Evolutionary conservation across 352 stramenopile species (phyloP), one percentile per base, ranked within the genome.

Genomic region (Phytophthora foliorum): DNA sequence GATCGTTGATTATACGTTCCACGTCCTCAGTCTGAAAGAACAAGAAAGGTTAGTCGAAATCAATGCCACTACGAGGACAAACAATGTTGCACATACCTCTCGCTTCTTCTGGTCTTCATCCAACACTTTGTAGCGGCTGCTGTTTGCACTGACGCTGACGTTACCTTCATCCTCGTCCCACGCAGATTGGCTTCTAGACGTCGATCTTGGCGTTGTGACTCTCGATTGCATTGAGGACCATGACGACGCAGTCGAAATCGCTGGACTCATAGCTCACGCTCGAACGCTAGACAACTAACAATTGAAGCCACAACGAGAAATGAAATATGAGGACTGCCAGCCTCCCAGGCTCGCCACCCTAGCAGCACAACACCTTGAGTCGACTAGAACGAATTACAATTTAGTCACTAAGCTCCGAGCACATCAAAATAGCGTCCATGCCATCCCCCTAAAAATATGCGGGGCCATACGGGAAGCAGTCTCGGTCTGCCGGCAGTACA

Each of bases 1-100:
- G 54, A 21, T 88, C 74, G 2, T 57, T 62, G 19, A 87, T 76
- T 60, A 88, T 84, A 16, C 80, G 78, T 27, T 76, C 68, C 4
- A 89, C 75, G 25, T 81, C 74, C 34, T 75, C 65, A 2, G 63
- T 59, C 77, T 84, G 22, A 2, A 59, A 11, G 38, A 31, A 17
- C 4, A 66, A 16, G 10, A 16, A 51, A 4, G 36, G 22, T 67
- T 51, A 63, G 21, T 49, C 13, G 5, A 48, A 4, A 36, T 8
- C 17, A 11, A 64, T 21, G 3, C 8, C 49, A 45, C 8, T 11
- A 17, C n/a, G n/a, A n/a, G n/a, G n/a, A n/a, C n/a, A n/a, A n/a
- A n/a, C 21, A 39, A 50, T 19, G 7, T 45, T 25, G 9, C 10
- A 65, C 46, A 16, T 16, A 82, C 77, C 62, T 91, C 78, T 16